Conservation (phyloP, 1,139 yeast species). For the Saccharomycopsis hybrid region DNA sequence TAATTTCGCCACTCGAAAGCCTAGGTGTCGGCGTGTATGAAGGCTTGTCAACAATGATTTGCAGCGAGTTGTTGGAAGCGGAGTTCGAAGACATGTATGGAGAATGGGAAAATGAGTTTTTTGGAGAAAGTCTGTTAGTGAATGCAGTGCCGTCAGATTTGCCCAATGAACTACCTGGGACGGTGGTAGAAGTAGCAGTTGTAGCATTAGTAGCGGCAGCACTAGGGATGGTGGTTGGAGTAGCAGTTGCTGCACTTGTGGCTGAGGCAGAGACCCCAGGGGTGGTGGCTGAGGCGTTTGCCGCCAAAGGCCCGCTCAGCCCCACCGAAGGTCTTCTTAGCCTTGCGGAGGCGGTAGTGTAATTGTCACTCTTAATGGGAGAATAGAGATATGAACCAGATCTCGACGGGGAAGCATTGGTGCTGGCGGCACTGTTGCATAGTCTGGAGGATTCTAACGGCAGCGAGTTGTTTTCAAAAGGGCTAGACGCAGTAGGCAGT, state of each 20-base stretch:
- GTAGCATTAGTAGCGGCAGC: background rate
- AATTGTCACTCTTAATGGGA: background rate
- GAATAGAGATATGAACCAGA: background rate
- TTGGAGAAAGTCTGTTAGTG: slow-evolving; percentile 3
- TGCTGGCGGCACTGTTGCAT: no score
- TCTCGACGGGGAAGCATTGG: background rate
- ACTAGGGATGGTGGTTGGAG: no score
- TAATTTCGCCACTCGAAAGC: slow-evolving; percentile 39
- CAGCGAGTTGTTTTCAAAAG: no score
- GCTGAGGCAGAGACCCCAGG: background rate
- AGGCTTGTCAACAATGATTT: background rate
- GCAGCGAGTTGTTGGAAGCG: background rate
- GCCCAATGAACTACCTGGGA: background rate
- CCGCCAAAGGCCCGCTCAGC: no score
- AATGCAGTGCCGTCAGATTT: background rate
- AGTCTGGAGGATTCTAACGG: no score
- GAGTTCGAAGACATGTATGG: background rate
- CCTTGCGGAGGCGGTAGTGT: slow-evolving; percentile 4
- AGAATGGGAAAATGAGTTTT: slow-evolving; percentile 3
- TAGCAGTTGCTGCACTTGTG: background rate
- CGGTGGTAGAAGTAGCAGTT: background rate
- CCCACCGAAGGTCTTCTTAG: slow-evolving; percentile 2
- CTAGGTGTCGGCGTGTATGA: slow-evolving; percentile 8
- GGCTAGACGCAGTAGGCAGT: no score
- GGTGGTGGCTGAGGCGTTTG: no score